Percentiles rank a stretch among this genome's conserved stretches.
Evolutionary conservation across 768 basidiomycete genomes (phyloP).

Genomic region (Pulveroboletus frians): DNA sequence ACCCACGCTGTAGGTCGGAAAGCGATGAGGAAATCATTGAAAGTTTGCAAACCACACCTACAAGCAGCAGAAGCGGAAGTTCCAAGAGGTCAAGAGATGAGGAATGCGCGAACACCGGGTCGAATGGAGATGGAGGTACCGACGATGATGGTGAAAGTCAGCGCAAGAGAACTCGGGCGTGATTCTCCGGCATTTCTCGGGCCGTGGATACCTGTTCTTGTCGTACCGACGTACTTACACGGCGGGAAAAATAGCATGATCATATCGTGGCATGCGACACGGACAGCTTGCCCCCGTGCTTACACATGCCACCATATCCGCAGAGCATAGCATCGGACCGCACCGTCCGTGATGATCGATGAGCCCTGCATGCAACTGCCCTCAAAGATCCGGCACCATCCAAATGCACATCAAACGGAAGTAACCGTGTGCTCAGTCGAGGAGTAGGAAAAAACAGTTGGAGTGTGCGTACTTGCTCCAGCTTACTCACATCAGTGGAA

Average conservation of each 20-base stretch:
- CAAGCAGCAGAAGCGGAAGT: conserved; percentile 12
- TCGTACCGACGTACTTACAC: background rate
- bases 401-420: conserved; percentile 61
- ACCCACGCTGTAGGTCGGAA: conserved; percentile 13
- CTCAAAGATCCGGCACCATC: background rate
- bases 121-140: background rate
- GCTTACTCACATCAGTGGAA: conserved; percentile 44
- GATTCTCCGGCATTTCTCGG: background rate
- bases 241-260: background rate
- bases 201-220: background rate
- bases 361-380: conserved; percentile 38
- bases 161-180: conserved; percentile 16
- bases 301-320: conserved; percentile 54
- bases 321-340: conserved; percentile 79
- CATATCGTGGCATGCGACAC: background rate
- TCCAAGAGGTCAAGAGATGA: conserved; percentile 16
- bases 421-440: conserved; percentile 69
- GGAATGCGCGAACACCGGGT: background rate
- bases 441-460: conserved; percentile 33
- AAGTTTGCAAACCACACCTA: conserved; percentile 24
- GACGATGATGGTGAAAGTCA: background rate
- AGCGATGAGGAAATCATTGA: conserved; percentile 23
- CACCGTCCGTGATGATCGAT: conserved; percentile 65
- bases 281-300: conserved; percentile 42
- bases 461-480: background rate